Conservation (phyloP, 208 protist species). For the Endotrypanum monterogeii region DNA sequence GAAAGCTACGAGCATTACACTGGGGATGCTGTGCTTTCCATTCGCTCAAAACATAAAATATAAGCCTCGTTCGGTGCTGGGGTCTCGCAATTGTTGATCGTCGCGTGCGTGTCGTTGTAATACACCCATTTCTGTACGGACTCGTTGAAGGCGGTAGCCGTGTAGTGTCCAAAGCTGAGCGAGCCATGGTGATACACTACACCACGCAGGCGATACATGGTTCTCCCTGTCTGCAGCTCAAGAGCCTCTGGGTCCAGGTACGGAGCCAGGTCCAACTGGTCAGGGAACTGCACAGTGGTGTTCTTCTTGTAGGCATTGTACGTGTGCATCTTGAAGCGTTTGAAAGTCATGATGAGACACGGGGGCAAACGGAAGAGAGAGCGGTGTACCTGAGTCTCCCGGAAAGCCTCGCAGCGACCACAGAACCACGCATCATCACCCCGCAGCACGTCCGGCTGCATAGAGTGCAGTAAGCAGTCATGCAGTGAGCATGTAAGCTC, state of each 20-base stretch:
- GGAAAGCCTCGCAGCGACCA: conserved; percentile 62
- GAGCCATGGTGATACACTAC: conserved; percentile 81
- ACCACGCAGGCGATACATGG: conserved; percentile 63
- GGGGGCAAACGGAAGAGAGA: conserved; percentile 73
- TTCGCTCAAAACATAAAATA: conserved; percentile 79
- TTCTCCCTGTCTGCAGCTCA: conserved; percentile 23
- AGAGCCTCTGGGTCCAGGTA: conserved; percentile 60
- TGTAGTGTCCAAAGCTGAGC: conserved; percentile 87
- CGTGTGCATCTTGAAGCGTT: conserved; percentile 75
- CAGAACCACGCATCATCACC: conserved; percentile 78
- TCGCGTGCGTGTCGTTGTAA: conserved; percentile 71
- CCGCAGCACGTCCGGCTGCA: conserved; percentile 56
- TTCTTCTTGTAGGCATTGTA: conserved; percentile 74
- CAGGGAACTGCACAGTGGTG: conserved; percentile 59
- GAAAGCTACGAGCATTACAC: neutral
- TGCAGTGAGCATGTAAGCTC: conserved; percentile 44
- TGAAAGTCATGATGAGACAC: conserved; percentile 77
- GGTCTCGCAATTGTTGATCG: conserved; percentile 20
- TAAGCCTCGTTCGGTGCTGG: conserved; percentile 53
- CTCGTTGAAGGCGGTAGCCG: conserved; percentile 59
- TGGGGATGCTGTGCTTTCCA: neutral
- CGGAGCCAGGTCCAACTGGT: conserved; percentile 50
- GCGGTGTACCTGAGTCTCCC: conserved; percentile 52
- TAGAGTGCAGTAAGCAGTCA: conserved; percentile 42
- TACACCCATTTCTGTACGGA: conserved; percentile 60